A percentile compares a stretch with the other conserved stretches of the same genome.
These are phyloP conservation scores for Biscutella laevigata DNA, from an alignment of 441 rosid genomes.

Conservation along the genomic window DNA sequence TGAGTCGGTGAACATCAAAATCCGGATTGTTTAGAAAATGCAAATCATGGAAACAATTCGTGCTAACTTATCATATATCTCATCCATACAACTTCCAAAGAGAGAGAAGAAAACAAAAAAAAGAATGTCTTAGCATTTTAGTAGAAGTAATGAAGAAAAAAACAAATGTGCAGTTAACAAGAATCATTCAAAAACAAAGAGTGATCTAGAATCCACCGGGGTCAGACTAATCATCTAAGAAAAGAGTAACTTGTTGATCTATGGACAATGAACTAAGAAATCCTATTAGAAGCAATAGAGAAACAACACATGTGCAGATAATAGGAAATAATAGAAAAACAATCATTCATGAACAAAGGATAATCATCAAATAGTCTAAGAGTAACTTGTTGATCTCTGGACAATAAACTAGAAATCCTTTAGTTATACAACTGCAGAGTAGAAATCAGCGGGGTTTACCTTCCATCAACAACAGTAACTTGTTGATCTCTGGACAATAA, in stretches of 20 bases:
- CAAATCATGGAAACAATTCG: no score
- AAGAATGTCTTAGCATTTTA: neutral
- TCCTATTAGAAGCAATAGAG: no score
- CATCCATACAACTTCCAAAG: constrained; percentile 59
- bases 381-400: no score
- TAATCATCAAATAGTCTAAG: no score
- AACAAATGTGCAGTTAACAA: neutral
- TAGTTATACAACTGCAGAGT: neutral
- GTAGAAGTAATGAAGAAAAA: neutral
- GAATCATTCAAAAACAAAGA: neutral
- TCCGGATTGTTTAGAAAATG: no score
- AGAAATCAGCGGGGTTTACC: constrained; percentile 34
- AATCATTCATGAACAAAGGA: no score
- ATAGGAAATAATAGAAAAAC: no score
- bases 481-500: no score
- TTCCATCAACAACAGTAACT: constrained; percentile 42
- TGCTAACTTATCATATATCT: constrained; percentile 67
- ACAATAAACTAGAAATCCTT: no score
- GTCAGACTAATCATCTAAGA: neutral
- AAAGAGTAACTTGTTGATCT: neutral
- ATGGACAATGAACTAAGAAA: no score
- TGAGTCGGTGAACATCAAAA: no score
- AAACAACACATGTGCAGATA: no score
- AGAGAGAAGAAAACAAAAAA: neutral
- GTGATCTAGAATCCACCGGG: neutral